These are phyloP conservation scores for Trichosanthes cucumerina DNA, from an alignment of 306 rosid species.

Conservation along the genomic window DNA sequence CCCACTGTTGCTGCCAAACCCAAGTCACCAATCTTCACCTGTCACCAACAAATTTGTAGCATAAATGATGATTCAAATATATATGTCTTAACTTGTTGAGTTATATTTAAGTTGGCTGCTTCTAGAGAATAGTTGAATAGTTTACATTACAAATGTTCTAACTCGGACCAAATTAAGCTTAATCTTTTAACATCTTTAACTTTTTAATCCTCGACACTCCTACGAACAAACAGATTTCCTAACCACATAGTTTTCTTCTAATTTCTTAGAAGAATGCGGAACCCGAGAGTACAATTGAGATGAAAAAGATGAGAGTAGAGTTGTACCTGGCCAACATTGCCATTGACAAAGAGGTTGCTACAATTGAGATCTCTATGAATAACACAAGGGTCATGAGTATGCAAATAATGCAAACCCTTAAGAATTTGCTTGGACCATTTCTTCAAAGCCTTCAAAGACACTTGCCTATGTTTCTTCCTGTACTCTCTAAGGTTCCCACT, in stretches of 20 bases:
- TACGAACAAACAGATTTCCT: too few relatives aligned
- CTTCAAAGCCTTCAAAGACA: conserved; percentile 75
- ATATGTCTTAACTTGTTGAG: too few relatives aligned
- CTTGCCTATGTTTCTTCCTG: conserved; percentile 73
- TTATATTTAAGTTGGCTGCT: too few relatives aligned
- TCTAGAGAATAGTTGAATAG: neutral
- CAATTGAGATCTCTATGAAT: conserved; percentile 98
- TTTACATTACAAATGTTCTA: neutral
- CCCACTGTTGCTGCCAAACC: conserved; percentile 84
- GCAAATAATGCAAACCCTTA: conserved; percentile 73
- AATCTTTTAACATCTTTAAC: too few relatives aligned
- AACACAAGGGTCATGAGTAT: conserved; percentile 67
- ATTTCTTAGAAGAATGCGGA: too few relatives aligned
- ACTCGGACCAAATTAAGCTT: too few relatives aligned
- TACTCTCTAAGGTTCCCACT: conserved; percentile 86
- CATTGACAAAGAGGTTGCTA: conserved; percentile 90
- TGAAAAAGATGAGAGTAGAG: too few relatives aligned
- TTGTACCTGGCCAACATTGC: conserved; percentile 84
- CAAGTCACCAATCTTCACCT: conserved; percentile 97
- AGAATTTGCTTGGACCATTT: conserved; percentile 81
- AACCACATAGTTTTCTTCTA: too few relatives aligned
- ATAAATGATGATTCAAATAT: neutral
- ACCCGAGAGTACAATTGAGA: too few relatives aligned
- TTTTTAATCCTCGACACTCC: too few relatives aligned
- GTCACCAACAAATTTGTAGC: neutral